Conservation (phyloP, 257 asterid species). For the Capsicum chinense region DNA sequence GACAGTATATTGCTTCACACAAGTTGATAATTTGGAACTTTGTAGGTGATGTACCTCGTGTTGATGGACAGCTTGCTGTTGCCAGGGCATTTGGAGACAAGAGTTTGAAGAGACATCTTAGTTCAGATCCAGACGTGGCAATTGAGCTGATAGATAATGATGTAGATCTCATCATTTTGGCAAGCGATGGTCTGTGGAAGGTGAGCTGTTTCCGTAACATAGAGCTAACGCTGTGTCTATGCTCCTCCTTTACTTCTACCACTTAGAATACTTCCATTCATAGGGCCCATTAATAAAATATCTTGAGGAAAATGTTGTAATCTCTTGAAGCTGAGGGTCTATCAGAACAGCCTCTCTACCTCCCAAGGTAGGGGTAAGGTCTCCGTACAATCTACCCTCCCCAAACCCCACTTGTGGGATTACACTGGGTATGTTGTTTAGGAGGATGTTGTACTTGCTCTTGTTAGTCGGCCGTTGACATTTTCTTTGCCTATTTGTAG, state of each 20-base stretch:
- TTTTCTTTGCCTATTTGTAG: conserved; percentile 40
- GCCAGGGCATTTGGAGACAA: conserved; percentile 97
- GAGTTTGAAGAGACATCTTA: conserved; percentile 83
- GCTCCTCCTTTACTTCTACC: too few species aligned
- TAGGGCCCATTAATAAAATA: too few species aligned
- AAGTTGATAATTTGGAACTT: conserved; percentile 22
- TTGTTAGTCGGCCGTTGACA: not conserved
- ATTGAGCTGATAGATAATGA: conserved; percentile 67
- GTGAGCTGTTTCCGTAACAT: conserved; percentile 37
- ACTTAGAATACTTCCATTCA: too few species aligned
- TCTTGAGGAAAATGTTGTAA: not conserved
- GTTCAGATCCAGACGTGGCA: conserved; percentile 78
- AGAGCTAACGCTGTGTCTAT: not conserved
- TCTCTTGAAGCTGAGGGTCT: not conserved
- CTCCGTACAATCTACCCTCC: too few species aligned
- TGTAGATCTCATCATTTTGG: conserved; percentile 70
- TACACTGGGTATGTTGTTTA: not conserved
- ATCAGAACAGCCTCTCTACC: too few species aligned
- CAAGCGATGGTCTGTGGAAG: conserved; percentile 96
- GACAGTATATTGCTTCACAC: not conserved
- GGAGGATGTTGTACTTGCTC: conserved; percentile 3
- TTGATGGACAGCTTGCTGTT: conserved; percentile 92
- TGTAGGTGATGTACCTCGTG: conserved; percentile 91
- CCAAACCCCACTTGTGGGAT: too few species aligned
- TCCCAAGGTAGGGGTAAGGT: too few species aligned